Conservation (phyloP, 179 eudicot genomes). For the Beta macrorhiza region DNA sequence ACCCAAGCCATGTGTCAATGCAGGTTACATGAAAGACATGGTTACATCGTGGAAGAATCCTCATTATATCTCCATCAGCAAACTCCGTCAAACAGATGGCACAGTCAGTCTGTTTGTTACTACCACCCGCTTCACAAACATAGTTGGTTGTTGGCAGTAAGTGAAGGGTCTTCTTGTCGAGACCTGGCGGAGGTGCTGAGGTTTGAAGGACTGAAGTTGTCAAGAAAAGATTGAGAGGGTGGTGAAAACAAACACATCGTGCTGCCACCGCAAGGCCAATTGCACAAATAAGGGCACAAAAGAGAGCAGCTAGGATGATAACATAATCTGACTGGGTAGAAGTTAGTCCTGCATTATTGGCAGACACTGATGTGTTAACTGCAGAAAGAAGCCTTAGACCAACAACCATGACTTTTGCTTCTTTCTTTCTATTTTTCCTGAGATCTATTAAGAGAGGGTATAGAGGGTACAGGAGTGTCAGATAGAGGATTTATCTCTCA, state of each 20-base stretch:
- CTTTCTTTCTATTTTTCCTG: background rate
- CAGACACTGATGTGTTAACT: conserved; percentile 21
- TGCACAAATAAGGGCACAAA: conserved; percentile 40
- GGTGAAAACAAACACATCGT: conserved; percentile 32
- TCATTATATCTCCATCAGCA: conserved; percentile 41
- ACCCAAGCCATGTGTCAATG: conserved; percentile 44
- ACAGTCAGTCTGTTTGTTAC: conserved; percentile 29
- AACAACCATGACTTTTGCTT: conserved; percentile 22
- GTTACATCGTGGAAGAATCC: conserved; percentile 43
- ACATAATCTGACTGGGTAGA: conserved; percentile 33
- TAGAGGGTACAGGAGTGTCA: conserved; percentile 14
- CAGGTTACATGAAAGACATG: conserved; percentile 46
- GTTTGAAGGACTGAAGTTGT: conserved; percentile 13
- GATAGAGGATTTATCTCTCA: background rate
- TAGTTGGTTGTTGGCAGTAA: conserved; percentile 35
- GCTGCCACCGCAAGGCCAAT: conserved; percentile 40
- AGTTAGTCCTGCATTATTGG: conserved; percentile 23
- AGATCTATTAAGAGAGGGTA: background rate
- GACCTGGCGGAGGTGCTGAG: conserved; percentile 38
- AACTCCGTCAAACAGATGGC: conserved; percentile 44
- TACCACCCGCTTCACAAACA: conserved; percentile 16
- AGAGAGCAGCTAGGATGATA: conserved; percentile 41
- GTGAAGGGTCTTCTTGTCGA: conserved; percentile 34
- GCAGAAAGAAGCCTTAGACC: conserved; percentile 32
- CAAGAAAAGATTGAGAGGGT: background rate